phyloP scores from a whole-genome alignment of 2,329 filamentous ascomycete genomes.

The Cytospora mali region DNA sequence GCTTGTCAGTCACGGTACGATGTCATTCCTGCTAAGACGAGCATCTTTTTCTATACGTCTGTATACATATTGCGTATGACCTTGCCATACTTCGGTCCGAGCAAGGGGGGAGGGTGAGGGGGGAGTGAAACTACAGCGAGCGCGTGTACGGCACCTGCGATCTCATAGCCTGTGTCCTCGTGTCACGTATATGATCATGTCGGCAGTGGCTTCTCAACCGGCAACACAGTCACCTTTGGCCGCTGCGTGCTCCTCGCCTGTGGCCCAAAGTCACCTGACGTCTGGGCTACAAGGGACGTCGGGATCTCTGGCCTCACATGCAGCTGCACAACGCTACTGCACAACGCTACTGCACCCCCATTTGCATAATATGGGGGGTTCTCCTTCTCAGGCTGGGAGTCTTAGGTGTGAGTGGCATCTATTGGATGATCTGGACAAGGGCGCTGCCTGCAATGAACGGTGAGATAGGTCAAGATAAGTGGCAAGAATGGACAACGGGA shows the following conservation, averaged over 20 bases:
- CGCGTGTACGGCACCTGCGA: conserved; percentile 63
- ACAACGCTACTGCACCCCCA: conserved; percentile 56
- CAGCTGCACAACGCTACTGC: conserved; percentile 58
- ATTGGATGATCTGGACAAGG: conserved; percentile 57
- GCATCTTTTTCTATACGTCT: conserved; percentile 46
- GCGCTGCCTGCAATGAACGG: conserved; percentile 50
- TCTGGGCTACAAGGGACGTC: conserved; percentile 61
- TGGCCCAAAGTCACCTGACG: conserved; percentile 49
- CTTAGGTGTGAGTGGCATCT: conserved; percentile 51
- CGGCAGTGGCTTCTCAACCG: conserved; percentile 64
- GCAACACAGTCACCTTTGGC: conserved; percentile 61
- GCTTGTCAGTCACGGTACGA: too few species aligned
- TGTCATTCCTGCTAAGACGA: conserved; percentile 52
- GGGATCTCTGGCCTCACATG: conserved; percentile 53
- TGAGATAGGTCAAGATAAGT: conserved; percentile 42
- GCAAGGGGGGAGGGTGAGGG: too few species aligned
- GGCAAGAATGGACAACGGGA: conserved; percentile 5
- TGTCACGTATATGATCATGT: conserved; percentile 62
- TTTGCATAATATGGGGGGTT: conserved; percentile 59
- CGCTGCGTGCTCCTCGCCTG: conserved; percentile 60
- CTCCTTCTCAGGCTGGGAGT: conserved; percentile 57
- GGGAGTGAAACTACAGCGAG: conserved; percentile 69
- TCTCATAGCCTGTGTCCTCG: conserved; percentile 61
- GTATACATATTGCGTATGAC: conserved; percentile 67
- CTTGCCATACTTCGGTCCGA: conserved; percentile 63